Evolutionary conservation across 108 stramenopile genomes (phyloP), one percentile per base, ranked within the genome.

Genomic region (Conticribra guillardii): DNA sequence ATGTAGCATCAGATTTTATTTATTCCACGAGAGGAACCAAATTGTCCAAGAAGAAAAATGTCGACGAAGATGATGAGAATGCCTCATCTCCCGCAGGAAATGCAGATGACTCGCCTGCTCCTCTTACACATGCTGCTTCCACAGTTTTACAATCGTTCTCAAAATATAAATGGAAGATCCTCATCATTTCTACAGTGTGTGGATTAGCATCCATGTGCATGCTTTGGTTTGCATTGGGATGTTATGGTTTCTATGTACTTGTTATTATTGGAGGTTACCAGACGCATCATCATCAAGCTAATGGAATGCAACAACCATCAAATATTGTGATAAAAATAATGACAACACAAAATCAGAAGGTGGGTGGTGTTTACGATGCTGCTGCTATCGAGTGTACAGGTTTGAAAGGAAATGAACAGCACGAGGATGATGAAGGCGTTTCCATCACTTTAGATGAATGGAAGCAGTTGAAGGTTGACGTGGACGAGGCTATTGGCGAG

Each of bases 201-300:
- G 53, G 47, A 18, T 37, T 60, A 8, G 34, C 55, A 8, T 26
- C 58, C 16, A 58, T 65, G 46, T 69, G 68, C 49, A 41, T 75
- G 48, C 27, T 67, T 67, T 80, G 79, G 79, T 61, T 69, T 64
- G 69, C 56, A 44, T 37, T 80, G 0, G 79, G 79, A 4, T 80
- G 79, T 48, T 80, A 75, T 27, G 79, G 79, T 0, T 80, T 80
- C 30, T 80, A 80, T 30, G 48, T 80, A 3, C 37, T 80, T 9
- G 47, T 80, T 52, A 24, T 75, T 0, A 67, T 55, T 44, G 64
- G 59, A 8, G 30, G 59, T n/a, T 58, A 55, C 37, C 27, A 1
- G 0, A 27, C 48, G 21, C 52, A 11, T 18, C 51, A 50, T 17
- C 32, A n/a, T 28, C 48, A 29, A 31, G 53, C 32, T 32, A 53